phyloP scores from a whole-genome alignment of 2,329 filamentous ascomycete species.

The Colletotrichum costaricense region DNA sequence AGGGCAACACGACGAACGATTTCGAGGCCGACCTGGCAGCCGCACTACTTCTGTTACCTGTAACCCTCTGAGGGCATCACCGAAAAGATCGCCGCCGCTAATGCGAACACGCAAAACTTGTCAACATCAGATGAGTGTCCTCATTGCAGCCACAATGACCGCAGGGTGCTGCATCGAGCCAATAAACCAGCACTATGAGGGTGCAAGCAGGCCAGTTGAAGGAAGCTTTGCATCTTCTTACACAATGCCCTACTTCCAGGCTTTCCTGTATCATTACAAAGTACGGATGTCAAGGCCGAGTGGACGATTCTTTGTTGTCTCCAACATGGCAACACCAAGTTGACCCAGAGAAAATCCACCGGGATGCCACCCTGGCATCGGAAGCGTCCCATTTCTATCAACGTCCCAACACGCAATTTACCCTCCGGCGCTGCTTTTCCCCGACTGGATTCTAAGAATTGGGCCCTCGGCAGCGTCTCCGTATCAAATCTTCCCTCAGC shows the following conservation, averaged over 20 bases:
- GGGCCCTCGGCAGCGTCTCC: conserved; percentile 20
- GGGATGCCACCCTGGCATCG: conserved; percentile 12
- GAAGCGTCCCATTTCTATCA: conserved; percentile 8
- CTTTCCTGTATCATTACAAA: too few species aligned
- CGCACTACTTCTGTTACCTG: neutral
- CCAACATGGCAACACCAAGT: neutral
- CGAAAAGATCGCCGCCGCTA: conserved; percentile 17
- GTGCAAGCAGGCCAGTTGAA: neutral
- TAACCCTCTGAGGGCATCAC: neutral
- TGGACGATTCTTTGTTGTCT: neutral
- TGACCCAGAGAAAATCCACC: conserved; percentile 12
- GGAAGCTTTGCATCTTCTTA: neutral
- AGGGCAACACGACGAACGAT: neutral
- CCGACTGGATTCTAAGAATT: conserved; percentile 22
- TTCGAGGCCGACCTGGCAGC: neutral
- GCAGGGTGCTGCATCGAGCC: neutral
- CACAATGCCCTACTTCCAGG: neutral
- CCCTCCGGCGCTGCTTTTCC: conserved; percentile 7
- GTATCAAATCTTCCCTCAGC: conserved; percentile 23
- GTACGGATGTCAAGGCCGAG: neutral
- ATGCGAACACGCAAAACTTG: conserved; percentile 15
- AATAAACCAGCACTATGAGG: neutral
- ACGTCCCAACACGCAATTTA: conserved; percentile 17
- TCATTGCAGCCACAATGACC: conserved; percentile 9
- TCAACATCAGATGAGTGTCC: conserved; percentile 19